Conservation (phyloP, 2,329 filamentous ascomycete species). For the Bipolaris bicolor region DNA sequence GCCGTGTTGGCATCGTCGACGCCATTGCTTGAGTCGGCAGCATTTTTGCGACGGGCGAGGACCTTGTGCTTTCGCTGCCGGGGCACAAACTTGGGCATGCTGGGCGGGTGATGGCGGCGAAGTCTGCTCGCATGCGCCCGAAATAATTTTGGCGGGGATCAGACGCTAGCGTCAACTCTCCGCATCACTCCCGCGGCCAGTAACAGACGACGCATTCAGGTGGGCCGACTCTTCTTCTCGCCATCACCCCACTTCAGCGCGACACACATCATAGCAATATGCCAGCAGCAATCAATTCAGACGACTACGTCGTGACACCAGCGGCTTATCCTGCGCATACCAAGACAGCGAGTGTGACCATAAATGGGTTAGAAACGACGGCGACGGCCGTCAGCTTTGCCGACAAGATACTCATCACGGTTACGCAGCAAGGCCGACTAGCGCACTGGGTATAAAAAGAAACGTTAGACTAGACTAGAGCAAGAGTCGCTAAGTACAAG, state of each 20-base stretch:
- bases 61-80: slow-evolving; percentile 67
- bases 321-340: slow-evolving; percentile 72
- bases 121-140: slow-evolving; percentile 16
- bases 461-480: slow-evolving; percentile 3
- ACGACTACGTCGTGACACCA: slow-evolving; percentile 31
- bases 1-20: slow-evolving; percentile 61
- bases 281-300: slow-evolving; percentile 15
- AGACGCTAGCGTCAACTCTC: slow-evolving; percentile 26
- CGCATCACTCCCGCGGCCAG: slow-evolving; percentile 23
- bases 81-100: slow-evolving; percentile 54
- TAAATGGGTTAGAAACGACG: slow-evolving; percentile 74
- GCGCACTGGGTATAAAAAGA: slow-evolving; percentile 80
- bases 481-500: not conserved
- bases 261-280: slow-evolving; percentile 8
- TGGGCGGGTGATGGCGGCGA: slow-evolving; percentile 19
- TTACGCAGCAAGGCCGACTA: slow-evolving; percentile 82
- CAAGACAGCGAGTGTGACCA: slow-evolving; percentile 60
- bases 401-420: slow-evolving; percentile 89
- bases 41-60: slow-evolving; percentile 64
- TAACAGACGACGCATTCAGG: not conserved
- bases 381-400: slow-evolving; percentile 76
- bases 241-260: not conserved
- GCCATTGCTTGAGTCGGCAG: slow-evolving; percentile 43
- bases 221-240: not conserved
- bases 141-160: slow-evolving; percentile 49